Evolutionary conservation across 768 basidiomycete genomes (phyloP).

Genomic region (Mycena pura): DNA sequence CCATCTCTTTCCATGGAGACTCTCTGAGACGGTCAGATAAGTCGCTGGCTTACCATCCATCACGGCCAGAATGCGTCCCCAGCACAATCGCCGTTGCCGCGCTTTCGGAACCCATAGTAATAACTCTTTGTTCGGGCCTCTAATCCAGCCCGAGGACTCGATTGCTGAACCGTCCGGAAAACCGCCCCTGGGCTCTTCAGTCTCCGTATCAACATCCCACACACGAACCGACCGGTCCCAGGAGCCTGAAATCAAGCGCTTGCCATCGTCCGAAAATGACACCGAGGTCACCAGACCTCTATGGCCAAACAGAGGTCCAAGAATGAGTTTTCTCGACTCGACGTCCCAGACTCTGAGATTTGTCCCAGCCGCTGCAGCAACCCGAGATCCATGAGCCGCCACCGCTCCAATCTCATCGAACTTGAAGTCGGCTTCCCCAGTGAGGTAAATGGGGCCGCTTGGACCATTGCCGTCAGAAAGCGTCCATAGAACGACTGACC

Average conservation of each 20-base stretch:
- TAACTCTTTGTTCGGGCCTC: slow-evolving; percentile 4
- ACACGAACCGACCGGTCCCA: slow-evolving; percentile 20
- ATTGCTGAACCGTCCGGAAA: slow-evolving; percentile 13
- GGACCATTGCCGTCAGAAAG: background rate
- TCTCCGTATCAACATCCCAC: background rate
- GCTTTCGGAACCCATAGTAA: slow-evolving; percentile 16
- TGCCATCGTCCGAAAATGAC: slow-evolving; percentile 29
- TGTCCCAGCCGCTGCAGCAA: slow-evolving; percentile 8
- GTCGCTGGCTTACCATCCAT: slow-evolving; percentile 18
- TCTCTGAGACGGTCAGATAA: background rate
- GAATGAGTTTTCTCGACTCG: background rate
- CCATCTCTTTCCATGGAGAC: slow-evolving; percentile 10
- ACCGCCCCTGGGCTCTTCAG: background rate
- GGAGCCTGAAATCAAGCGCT: slow-evolving; percentile 28
- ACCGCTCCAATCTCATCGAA: background rate
- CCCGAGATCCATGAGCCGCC: background rate
- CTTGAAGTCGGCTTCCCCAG: background rate
- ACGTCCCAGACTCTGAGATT: slow-evolving; percentile 10
- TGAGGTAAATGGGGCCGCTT: background rate
- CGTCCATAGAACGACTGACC: background rate
- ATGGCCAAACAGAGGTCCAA: slow-evolving; percentile 19
- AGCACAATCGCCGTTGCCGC: slow-evolving; percentile 13
- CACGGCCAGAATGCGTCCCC: slow-evolving; percentile 16
- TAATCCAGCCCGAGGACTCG: slow-evolving; percentile 11
- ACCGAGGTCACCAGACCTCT: slow-evolving; percentile 19